Evolutionary conservation across 106 monocot genomes (phyloP).

Genomic region (Phalaenopsis aphrodite): DNA sequence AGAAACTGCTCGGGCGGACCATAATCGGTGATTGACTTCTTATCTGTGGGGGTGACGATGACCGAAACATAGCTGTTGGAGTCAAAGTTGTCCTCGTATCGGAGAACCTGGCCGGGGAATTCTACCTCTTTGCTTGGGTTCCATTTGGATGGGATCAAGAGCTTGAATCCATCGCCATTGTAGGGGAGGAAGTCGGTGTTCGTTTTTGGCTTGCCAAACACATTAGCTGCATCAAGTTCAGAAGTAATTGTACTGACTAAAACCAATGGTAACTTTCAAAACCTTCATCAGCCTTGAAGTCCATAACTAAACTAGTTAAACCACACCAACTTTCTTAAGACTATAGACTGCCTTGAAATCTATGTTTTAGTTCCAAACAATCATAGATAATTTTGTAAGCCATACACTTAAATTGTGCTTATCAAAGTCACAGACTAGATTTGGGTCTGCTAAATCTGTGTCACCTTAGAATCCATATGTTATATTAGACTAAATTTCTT

Average conservation of each 20-base stretch:
- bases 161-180: constrained; percentile 65
- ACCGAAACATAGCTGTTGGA: constrained; percentile 66
- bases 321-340: too few species aligned
- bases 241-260: background rate
- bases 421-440: background rate
- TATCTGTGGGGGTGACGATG: constrained; percentile 50
- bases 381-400: too few species aligned
- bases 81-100: constrained; percentile 94
- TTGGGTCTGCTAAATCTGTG: background rate
- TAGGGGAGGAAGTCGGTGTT: constrained; percentile 72
- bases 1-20: constrained; percentile 85
- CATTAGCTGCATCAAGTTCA: constrained; percentile 46
- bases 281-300: too few species aligned
- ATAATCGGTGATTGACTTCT: constrained; percentile 81
- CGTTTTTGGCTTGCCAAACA: constrained; percentile 85
- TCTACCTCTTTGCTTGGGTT: constrained; percentile 91
- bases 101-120: constrained; percentile 81
- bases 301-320: too few species aligned
- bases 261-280: too few species aligned
- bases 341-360: too few species aligned
- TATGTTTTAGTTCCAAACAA: too few species aligned
- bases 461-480: too few species aligned
- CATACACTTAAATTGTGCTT: too few species aligned
- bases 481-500: too few species aligned
- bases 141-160: constrained; percentile 80